Conservation (phyloP, 805 yeast genomes). For the Starmerella scarabaei region DNA sequence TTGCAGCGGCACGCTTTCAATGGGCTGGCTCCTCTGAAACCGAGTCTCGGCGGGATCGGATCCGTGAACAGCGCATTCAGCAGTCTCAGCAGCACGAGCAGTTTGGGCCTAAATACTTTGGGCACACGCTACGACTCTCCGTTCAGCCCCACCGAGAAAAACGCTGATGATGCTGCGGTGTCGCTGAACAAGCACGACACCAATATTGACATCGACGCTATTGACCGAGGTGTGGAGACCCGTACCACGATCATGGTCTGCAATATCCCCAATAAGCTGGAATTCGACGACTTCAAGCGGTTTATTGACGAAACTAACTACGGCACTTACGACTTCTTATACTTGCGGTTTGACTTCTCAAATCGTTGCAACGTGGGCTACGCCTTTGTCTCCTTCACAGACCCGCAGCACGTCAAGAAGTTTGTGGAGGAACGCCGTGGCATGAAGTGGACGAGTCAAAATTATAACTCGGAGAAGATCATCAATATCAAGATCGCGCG, state of each 20-base stretch:
- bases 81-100: too few species aligned
- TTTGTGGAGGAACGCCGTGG: conserved; percentile 38
- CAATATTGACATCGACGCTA: conserved; percentile 29
- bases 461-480: conserved; percentile 36
- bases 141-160: too few species aligned
- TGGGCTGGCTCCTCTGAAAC: too few species aligned
- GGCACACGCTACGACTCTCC: too few species aligned
- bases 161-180: too few species aligned
- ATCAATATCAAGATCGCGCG: conserved; percentile 42
- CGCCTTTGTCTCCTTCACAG: conserved; percentile 39
- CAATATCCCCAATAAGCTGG: conserved; percentile 42
- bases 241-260: conserved; percentile 42
- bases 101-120: too few species aligned
- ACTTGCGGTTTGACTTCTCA: conserved; percentile 40
- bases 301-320: conserved; percentile 36
- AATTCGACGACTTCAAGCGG: conserved; percentile 34
- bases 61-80: too few species aligned
- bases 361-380: conserved; percentile 45
- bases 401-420: conserved; percentile 33
- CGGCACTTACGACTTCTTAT: conserved; percentile 30
- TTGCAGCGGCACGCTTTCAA: too few species aligned
- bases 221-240: conserved; percentile 32
- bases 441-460: conserved; percentile 32
- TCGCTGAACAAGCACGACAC: not conserved
- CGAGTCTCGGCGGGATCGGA: too few species aligned